Conservation (phyloP, 140 eudicot genomes). For the Stevia rebaudiana region DNA sequence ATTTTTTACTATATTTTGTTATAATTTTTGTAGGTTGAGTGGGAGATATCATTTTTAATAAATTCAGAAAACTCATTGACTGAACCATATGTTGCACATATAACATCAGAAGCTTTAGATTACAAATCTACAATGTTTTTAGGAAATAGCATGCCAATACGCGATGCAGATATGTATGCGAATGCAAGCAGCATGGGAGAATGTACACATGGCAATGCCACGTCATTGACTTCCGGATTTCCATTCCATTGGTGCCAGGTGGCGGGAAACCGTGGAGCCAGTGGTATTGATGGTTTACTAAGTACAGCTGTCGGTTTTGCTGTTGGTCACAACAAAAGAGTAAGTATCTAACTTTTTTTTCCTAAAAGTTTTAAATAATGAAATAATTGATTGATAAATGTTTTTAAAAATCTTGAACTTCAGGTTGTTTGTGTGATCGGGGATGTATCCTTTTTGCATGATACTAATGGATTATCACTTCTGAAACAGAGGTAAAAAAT, state of each 20-base stretch:
- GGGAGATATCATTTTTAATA: constrained; percentile 64
- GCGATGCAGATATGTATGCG: constrained; percentile 87
- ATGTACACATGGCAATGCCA: constrained; percentile 13
- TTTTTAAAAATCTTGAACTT: constrained; percentile 8
- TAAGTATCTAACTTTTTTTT: constrained; percentile 4
- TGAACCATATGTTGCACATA: constrained; percentile 75
- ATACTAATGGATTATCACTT: constrained; percentile 87
- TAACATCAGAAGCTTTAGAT: constrained; percentile 43
- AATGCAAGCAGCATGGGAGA: constrained; percentile 41
- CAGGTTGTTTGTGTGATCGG: constrained; percentile 85
- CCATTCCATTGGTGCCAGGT: constrained; percentile 62
- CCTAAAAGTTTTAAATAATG: not conserved
- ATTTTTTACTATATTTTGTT: not conserved
- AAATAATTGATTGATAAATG: not conserved
- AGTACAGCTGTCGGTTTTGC: constrained; percentile 93
- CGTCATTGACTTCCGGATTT: constrained; percentile 38
- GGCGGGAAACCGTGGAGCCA: constrained; percentile 85
- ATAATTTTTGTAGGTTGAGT: constrained; percentile 50
- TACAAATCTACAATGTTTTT: constrained; percentile 61
- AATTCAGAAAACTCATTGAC: constrained; percentile 62
- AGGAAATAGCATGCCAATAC: constrained; percentile 96
- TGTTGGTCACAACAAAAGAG: constrained; percentile 74
- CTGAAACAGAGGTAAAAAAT: constrained; percentile 56
- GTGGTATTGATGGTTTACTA: constrained; percentile 95
- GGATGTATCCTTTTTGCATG: constrained; percentile 90